Base-by-base conservation (phyloP, 1,139 yeast genomes). In the Sugiyamaella pinicola region DNA sequence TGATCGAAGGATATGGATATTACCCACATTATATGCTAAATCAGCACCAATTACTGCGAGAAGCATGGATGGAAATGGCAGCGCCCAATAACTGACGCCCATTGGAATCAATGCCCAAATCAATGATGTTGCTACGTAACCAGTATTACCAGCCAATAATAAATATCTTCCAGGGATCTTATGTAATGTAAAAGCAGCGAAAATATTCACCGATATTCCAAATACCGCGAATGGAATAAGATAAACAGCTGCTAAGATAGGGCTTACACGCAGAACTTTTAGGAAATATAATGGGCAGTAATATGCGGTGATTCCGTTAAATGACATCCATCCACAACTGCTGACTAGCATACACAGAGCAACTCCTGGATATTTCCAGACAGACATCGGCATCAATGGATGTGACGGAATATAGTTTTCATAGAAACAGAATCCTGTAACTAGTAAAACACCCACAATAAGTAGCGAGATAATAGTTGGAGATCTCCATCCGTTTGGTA, bases 301-400 rank as follows among this genome's bases (percentile, higher is more conserved):
- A 59, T 70, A 75, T 15, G 67, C 65, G 18, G 73, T 56, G 4
- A 70, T 61, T 13, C 78, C 79, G 41, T 61, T 65, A 53, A 74
- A 76, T 8, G 63, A 58, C 66, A 72, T 67, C 77, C 78, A 75
- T 5, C 69, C 67, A 21, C 71, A 61, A 1, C 65, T 49, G 9
- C 69, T 63, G 49, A 73, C 65, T 1, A 62, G 47, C 75, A 75
- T 73, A 53, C 73, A 67, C 2, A 74, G 41, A 12, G 68, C 63
- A 40, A 75, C 75, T 40, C 73, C 70, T 19, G 61, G 64, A 52
- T 60, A 69, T 49, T 61, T 66, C 72, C 75, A 76, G 48, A 76
- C 61, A 22, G 58, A 53, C 70, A 74, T 69, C 10, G 80, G 81
- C 73, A 77, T 71, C n/a, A 77, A 59, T 8, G 81, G 80, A 9